These are phyloP conservation scores for Pyrenochaeta sp. DNA, from an alignment of 2,329 filamentous ascomycete genomes.

Conservation along the genomic window DNA sequence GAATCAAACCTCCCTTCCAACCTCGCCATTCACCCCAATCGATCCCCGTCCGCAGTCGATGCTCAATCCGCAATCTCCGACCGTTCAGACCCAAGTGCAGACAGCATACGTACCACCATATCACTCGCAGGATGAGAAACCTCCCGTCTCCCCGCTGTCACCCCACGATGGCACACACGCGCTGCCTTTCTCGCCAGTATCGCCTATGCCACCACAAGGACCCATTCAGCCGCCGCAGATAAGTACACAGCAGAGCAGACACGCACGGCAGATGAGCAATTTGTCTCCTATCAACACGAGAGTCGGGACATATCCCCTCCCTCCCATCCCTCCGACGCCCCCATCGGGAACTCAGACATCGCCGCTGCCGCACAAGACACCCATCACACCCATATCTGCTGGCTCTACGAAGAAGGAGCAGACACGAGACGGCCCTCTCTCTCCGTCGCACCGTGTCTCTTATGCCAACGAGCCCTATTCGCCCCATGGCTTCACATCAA, in stretches of 20 bases:
- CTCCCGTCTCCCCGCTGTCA: constrained; percentile 34
- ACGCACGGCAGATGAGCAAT: constrained; percentile 44
- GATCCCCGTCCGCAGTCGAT: constrained; percentile 38
- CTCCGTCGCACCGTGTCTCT: constrained; percentile 19
- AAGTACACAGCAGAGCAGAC: constrained; percentile 29
- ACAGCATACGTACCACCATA: constrained; percentile 26
- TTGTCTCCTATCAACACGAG: constrained; percentile 44
- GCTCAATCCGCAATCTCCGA: constrained; percentile 29
- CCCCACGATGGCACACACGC: constrained; percentile 27
- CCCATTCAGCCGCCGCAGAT: constrained; percentile 22
- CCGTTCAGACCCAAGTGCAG: constrained; percentile 33
- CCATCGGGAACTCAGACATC: constrained; percentile 31
- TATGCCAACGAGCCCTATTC: constrained; percentile 41
- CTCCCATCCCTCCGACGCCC: constrained; percentile 38
- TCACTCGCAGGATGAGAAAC: constrained; percentile 35
- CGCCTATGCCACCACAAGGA: constrained; percentile 28
- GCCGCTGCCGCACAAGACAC: constrained; percentile 34
- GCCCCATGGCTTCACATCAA: constrained; percentile 39
- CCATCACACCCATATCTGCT: constrained; percentile 39
- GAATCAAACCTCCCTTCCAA: constrained; percentile 25
- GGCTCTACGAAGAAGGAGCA: constrained; percentile 20
- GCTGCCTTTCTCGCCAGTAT: constrained; percentile 33
- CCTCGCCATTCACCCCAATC: constrained; percentile 37
- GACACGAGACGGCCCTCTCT: constrained; percentile 5
- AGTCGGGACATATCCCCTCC: constrained; percentile 26